Conservation (phyloP, 371 early-diverging fungal species). For the Mucor saturninus region DNA sequence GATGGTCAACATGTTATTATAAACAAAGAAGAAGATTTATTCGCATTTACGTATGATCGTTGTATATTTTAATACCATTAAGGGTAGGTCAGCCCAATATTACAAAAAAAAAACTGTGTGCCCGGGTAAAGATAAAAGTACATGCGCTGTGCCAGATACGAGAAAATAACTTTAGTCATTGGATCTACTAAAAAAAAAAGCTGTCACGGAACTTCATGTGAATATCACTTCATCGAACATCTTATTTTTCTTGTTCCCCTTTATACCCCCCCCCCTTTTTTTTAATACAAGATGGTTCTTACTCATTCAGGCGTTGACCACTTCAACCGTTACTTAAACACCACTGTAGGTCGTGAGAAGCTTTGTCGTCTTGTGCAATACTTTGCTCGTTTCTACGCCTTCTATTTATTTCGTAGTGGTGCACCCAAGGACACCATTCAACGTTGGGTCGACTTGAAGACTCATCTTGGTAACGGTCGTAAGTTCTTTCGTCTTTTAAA, state of each 20-base stretch:
- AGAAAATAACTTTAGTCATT: constrained; percentile 5
- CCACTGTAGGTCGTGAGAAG: constrained; percentile 84
- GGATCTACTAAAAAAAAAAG: constrained; percentile 13
- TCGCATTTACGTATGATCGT: no score
- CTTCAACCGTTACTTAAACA: constrained; percentile 56
- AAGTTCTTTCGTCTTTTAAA: constrained; percentile 63
- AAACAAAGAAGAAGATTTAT: no score
- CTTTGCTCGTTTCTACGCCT: constrained; percentile 70
- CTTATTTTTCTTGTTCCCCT: constrained; percentile 1
- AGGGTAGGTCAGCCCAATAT: no score
- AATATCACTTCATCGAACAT: constrained; percentile 11
- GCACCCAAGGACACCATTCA: constrained; percentile 57
- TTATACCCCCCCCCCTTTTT: not conserved
- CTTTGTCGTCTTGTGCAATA: constrained; percentile 78
- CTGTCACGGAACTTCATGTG: constrained; percentile 21
- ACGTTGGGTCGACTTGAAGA: constrained; percentile 62
- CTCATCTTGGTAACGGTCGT: constrained; percentile 64
- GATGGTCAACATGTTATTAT: no score
- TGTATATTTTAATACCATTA: no score
- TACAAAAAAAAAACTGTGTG: no score
- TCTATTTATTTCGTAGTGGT: constrained; percentile 57
- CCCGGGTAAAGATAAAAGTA: no score
- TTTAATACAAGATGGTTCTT: constrained; percentile 24
- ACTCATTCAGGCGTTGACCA: constrained; percentile 36
- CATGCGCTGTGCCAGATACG: no score